A percentile compares a stretch with the other conserved stretches of the same genome.
Evolutionary conservation across 2,329 filamentous ascomycete species (phyloP).

Genomic region (Aureobasidium namibiae): DNA sequence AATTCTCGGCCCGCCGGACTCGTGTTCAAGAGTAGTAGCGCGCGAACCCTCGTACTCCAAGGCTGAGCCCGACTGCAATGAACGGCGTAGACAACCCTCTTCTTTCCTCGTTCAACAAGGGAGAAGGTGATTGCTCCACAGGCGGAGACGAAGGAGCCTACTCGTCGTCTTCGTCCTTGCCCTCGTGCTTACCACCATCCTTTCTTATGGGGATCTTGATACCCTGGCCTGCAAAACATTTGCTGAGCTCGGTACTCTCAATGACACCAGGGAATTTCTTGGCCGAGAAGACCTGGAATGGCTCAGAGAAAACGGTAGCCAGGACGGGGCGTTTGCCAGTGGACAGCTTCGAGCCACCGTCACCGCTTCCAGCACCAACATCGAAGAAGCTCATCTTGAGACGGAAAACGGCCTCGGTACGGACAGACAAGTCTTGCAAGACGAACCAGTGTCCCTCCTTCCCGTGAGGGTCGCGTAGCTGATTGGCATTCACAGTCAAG

Average conservation of each 20-base stretch:
- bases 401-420: constrained; percentile 83
- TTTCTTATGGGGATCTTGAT: constrained; percentile 97
- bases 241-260: constrained; percentile 84
- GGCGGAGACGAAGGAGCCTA: not conserved
- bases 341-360: constrained; percentile 46
- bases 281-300: constrained; percentile 88
- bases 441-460: constrained; percentile 95
- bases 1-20: not conserved
- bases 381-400: constrained; percentile 76
- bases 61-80: no score
- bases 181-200: constrained; percentile 53
- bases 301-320: constrained; percentile 76
- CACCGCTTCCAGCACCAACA: constrained; percentile 49
- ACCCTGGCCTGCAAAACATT: constrained; percentile 84
- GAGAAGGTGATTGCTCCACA: not conserved
- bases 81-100: not conserved
- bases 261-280: constrained; percentile 99
- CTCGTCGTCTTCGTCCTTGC: constrained; percentile 38
- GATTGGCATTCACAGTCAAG: constrained; percentile 78
- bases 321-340: constrained; percentile 71
- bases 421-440: constrained; percentile 85
- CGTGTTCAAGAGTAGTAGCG: not conserved
- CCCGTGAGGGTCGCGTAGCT: constrained; percentile 67
- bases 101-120: not conserved
- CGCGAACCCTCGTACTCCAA: not conserved